Base-by-base conservation (phyloP, 1,284 basidiomycete species). In the Irpex sp. region DNA sequence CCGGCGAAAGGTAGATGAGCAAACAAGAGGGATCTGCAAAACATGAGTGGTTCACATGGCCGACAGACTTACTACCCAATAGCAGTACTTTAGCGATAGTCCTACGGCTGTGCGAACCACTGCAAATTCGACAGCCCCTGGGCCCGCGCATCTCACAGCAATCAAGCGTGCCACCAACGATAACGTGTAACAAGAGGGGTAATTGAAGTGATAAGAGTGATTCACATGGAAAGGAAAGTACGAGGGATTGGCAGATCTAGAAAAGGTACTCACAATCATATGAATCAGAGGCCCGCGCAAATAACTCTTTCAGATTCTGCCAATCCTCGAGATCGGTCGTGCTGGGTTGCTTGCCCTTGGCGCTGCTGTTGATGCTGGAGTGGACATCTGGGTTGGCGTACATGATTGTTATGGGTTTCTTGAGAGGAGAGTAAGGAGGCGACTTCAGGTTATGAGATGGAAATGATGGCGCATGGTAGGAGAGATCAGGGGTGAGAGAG, bases 261-360 rank as follows among this genome's bases (percentile, higher is more conserved):
- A 36, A 57, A 57, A 49, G 21, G 54, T 11, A 73, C 83, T 66
- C 70, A 87, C 86, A 77, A 67, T 89, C 85, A 67, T 85, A 88
- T 57, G 80, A 77, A 63, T 85, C 82, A 4, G 81, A 76, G 8
- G 85, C 85, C 59, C 79, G 79, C 1, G 77, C 74, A 70, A 86
- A 87, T 9, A 88, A 76, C 62, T 85, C 84, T 70, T 88, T 88
- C 52, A 89, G 74, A 72, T 85, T 83, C 64, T 84, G 78, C 88
- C 87, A 89, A 68, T 89, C 87, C 62, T 84, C 81, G 57, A 74
- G 72, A 64, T 80, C 78, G 6, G 62, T 62, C 5, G 65, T 62
- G 65, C 74, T 81, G 2, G 74, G 61, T 40, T 61, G 65, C 52
- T 68, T 70, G 44, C 58, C 59, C 19, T 66, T 62, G 11, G 63